Evolutionary conservation across 2,329 filamentous ascomycete species (phyloP).

Genomic region (Talaromyces sp.): DNA sequence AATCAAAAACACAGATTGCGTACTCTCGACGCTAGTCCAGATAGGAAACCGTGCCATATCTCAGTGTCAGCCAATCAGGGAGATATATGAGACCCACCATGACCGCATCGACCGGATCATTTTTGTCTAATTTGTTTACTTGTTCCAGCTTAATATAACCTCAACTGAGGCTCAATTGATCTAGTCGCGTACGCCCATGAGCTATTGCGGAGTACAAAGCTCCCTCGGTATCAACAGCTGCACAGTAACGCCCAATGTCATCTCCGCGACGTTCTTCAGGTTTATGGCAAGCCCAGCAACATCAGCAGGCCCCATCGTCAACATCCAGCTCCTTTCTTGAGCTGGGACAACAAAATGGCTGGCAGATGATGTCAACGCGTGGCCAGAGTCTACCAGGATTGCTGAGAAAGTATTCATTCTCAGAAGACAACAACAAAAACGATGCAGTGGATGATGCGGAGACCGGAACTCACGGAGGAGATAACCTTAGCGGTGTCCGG

Average conservation of each 20-base stretch:
- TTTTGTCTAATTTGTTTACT: not conserved
- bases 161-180: not conserved
- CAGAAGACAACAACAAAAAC: not conserved
- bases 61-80: not conserved
- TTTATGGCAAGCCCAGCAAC: not conserved
- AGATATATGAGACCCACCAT: not conserved
- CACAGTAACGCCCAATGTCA: not conserved
- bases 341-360: slow-evolving; percentile 29
- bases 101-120: not conserved
- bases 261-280: slow-evolving; percentile 4
- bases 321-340: slow-evolving; percentile 21
- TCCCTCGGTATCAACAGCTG: too few species aligned
- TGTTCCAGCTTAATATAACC: not conserved
- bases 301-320: not conserved
- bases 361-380: slow-evolving; percentile 35
- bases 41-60: too few species aligned
- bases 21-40: too few species aligned
- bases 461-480: not conserved
- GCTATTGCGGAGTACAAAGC: too few species aligned
- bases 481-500: not conserved
- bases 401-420: slow-evolving; percentile 21
- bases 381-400: slow-evolving; percentile 34
- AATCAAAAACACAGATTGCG: too few species aligned
- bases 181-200: not conserved
- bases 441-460: not conserved